Evolutionary conservation across 768 basidiomycete species (phyloP).

Genomic region (Imleria badia): DNA sequence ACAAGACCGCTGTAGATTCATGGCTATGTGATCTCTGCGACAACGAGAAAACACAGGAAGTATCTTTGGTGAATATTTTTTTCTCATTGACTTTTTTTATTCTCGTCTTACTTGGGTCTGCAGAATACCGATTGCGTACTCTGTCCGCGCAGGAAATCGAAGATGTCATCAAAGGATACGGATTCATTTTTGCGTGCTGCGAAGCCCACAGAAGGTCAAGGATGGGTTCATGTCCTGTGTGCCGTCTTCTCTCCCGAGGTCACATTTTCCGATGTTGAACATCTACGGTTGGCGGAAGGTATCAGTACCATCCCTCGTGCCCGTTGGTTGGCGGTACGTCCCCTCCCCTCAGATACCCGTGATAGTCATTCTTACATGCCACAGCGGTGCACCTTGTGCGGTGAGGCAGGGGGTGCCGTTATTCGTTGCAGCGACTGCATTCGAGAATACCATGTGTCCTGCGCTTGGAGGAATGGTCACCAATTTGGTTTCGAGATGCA

Average conservation of each 20-base stretch:
- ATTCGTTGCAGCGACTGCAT: constrained; percentile 82
- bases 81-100: neutral
- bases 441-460: constrained; percentile 81
- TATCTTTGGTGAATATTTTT: constrained; percentile 61
- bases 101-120: neutral
- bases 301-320: constrained; percentile 68
- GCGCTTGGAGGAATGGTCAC: constrained; percentile 84
- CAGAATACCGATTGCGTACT: constrained; percentile 85
- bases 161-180: constrained; percentile 44
- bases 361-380: constrained; percentile 9
- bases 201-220: constrained; percentile 91
- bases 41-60: constrained; percentile 80
- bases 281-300: constrained; percentile 82
- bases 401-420: constrained; percentile 70
- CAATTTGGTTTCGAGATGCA: constrained; percentile 93
- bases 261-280: constrained; percentile 72
- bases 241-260: constrained; percentile 85
- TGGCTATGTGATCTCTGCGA: constrained; percentile 90
- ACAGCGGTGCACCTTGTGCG: constrained; percentile 78
- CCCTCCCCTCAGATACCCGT: neutral
- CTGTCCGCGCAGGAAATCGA: constrained; percentile 57
- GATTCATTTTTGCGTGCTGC: constrained; percentile 72
- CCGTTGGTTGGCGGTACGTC: constrained; percentile 73
- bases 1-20: constrained; percentile 59
- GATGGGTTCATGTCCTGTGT: constrained; percentile 91